Conservation (phyloP, 2,329 filamentous ascomycete genomes). For the Phyllosticta citrichinensis region DNA sequence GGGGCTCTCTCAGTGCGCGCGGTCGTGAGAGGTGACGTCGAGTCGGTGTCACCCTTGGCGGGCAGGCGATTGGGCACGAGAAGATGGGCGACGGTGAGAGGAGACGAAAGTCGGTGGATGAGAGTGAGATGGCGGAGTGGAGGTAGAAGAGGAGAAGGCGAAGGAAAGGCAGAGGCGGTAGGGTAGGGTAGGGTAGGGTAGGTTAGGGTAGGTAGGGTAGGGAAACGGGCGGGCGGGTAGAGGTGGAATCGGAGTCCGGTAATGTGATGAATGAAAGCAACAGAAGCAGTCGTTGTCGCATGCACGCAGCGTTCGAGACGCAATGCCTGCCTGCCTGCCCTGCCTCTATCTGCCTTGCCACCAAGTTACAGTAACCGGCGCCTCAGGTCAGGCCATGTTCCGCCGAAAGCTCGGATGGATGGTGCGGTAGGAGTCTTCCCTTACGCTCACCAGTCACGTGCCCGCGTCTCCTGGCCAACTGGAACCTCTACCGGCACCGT, state of each 20-base stretch:
- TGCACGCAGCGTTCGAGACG: neutral
- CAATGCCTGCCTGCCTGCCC: neutral
- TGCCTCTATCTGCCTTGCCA: no score
- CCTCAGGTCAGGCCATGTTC: no score
- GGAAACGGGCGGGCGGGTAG: neutral
- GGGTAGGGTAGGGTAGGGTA: neutral
- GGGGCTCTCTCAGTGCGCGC: slow-evolving; percentile 5
- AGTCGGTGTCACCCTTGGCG: slow-evolving; percentile 1
- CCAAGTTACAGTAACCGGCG: no score
- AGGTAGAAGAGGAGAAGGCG: neutral
- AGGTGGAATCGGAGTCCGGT: neutral
- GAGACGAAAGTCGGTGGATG: slow-evolving; percentile 1
- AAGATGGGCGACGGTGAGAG: neutral
- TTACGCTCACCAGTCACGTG: no score
- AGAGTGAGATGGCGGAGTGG: neutral
- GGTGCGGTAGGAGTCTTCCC: no score
- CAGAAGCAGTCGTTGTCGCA: neutral
- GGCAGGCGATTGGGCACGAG: slow-evolving; percentile 3
- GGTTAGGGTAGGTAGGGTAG: neutral
- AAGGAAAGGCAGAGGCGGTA: neutral
- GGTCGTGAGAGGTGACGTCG: slow-evolving; percentile 8
- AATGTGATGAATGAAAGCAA: neutral
- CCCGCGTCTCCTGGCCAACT: no score
- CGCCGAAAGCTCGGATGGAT: no score
- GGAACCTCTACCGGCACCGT: no score